A percentile compares a stretch with the other conserved stretches of the same genome.
Conservation (phyloP, 129 eudicot genomes). For the Flaveria ramosissima region DNA sequence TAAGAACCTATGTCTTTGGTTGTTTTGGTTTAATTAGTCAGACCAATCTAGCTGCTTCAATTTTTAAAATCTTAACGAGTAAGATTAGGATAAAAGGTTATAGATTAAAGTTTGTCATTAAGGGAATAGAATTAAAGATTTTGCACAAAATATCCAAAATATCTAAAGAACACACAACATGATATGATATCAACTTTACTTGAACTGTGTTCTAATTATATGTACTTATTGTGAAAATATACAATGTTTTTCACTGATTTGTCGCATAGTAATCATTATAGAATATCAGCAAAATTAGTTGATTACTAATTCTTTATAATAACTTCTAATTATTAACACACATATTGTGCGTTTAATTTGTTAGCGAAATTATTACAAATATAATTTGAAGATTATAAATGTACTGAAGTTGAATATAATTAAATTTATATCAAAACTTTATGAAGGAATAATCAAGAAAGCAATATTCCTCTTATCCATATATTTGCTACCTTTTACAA, state of each 20-base stretch:
- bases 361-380: too few species aligned
- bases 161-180: not conserved
- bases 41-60: not conserved
- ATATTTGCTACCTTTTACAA: not conserved
- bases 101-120: not conserved
- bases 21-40: not conserved
- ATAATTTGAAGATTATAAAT: too few species aligned
- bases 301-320: not conserved
- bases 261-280: not conserved
- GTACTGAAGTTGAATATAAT: too few species aligned
- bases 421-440: not conserved
- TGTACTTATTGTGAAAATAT: not conserved
- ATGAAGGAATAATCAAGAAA: slow-evolving; percentile 10
- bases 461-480: not conserved
- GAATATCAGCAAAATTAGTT: too few species aligned
- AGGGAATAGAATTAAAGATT: not conserved
- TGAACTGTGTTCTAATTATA: not conserved
- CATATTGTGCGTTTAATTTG: not conserved
- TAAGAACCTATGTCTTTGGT: not conserved
- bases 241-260: not conserved
- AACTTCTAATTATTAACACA: too few species aligned
- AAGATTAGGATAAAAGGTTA: too few species aligned
- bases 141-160: not conserved
- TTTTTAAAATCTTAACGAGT: too few species aligned
- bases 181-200: not conserved